A percentile compares a stretch with the other conserved stretches of the same genome.
Conservation (phyloP, 345 rosid species). For the Euphorbia tirucalli region DNA sequence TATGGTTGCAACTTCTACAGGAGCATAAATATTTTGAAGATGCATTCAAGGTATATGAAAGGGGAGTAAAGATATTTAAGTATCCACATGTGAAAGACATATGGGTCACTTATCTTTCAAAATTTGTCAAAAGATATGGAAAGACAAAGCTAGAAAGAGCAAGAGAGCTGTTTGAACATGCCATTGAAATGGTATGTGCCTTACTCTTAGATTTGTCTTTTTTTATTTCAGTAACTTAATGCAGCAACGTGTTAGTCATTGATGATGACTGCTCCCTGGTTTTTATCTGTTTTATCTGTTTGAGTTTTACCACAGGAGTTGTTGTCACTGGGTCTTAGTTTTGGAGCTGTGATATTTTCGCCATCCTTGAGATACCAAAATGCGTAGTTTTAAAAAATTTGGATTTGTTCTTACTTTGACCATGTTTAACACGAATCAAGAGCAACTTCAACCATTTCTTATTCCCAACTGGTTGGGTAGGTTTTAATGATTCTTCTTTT, state of each 20-base stretch:
- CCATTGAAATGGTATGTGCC: conserved; percentile 68
- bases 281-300: conserved; percentile 2
- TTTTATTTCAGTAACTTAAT: not conserved
- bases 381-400: not conserved
- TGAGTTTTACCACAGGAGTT: not conserved
- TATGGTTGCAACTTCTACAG: conserved; percentile 36
- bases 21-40: conserved; percentile 92
- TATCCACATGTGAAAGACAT: conserved; percentile 96
- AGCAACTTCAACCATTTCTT: not conserved
- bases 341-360: not conserved
- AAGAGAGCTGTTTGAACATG: conserved; percentile 91
- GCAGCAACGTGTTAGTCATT: not conserved
- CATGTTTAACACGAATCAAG: not conserved
- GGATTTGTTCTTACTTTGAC: not conserved
- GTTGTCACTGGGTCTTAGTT: not conserved
- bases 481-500: not conserved
- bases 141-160: conserved; percentile 89
- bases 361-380: not conserved
- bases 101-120: conserved; percentile 90
- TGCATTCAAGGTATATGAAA: conserved; percentile 97
- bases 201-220: conserved; percentile 3
- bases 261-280: not conserved
- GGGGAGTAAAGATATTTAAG: conserved; percentile 95
- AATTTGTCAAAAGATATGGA: conserved; percentile 88
- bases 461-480: not conserved